phyloP scores from a whole-genome alignment of 768 basidiomycete genomes.

The Dictyophora rubrovolvata region DNA sequence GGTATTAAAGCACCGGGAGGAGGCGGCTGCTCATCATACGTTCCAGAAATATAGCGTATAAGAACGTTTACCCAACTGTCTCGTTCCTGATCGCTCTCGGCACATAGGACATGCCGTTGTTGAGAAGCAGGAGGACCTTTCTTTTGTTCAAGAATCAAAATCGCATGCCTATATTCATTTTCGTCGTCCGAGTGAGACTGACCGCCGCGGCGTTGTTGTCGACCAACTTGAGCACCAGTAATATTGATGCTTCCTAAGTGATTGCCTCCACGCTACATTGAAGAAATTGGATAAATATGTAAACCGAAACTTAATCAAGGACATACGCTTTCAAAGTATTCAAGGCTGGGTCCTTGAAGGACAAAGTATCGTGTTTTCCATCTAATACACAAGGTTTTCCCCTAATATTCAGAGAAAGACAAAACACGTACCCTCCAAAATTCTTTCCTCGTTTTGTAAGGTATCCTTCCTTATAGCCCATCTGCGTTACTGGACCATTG shows the following conservation, averaged over 20 bases:
- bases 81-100: constrained; percentile 87
- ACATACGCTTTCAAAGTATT: constrained; percentile 94
- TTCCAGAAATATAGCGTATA: constrained; percentile 75
- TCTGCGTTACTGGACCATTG: constrained; percentile 66
- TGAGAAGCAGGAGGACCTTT: constrained; percentile 59
- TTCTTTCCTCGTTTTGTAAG: constrained; percentile 94
- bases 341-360: constrained; percentile 77
- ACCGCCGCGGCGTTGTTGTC: constrained; percentile 64
- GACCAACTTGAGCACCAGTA: constrained; percentile 91
- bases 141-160: constrained; percentile 88
- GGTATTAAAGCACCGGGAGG: background rate
- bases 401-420: background rate
- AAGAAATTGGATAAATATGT: constrained; percentile 9
- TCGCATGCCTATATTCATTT: constrained; percentile 93
- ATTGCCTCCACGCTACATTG: constrained; percentile 68
- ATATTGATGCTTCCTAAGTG: constrained; percentile 87
- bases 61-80: constrained; percentile 94
- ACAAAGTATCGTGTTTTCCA: constrained; percentile 97
- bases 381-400: constrained; percentile 3
- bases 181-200: constrained; percentile 61
- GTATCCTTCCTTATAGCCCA: constrained; percentile 89
- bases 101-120: constrained; percentile 87
- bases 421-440: constrained; percentile 60
- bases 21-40: constrained; percentile 46
- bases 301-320: background rate